Evolutionary conservation across 2,329 filamentous ascomycete genomes (phyloP), one percentile per base, ranked within the genome.

Genomic region (Ascomycota sp.): DNA sequence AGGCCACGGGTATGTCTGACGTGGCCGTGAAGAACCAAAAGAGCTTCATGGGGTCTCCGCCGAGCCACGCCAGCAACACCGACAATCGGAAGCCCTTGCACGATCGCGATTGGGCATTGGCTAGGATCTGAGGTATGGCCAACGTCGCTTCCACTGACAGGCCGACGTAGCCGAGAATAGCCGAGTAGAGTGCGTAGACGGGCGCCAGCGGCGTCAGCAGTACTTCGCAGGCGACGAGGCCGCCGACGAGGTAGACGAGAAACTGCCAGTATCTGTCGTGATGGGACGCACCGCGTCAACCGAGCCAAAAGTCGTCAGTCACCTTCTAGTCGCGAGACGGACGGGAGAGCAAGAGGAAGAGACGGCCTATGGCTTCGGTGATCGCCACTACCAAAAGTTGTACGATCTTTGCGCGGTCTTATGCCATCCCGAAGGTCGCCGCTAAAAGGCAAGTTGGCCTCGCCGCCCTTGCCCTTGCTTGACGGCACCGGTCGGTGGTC

Each of bases 1-100:
- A 91, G 2, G 76, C 70, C 63, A 65, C 65, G 0, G 80, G 79
- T 21, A 89, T 80, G 42, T 65, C 59, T 4, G 68, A 68, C 1
- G 63, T 67, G 1, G 75, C 67, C 2, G 73, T 78, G 36, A 85
- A 76, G 56, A 86, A 89, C 71, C 71, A 76, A 43, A 82, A 78
- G 64, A 86, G 77, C 62, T 91, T 91, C 73, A 89, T 82, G 7
- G 67, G 61, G 50, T 91, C 80, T 36, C 80, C 80, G 3, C 75
- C 55, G 31, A 91, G 57, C 80, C 80, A 91, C 48, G 74, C 82
- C 20, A 61, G 66, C 33, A 89, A 56, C 4, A 91, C 73, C 6
- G 74, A 81, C 8, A 82, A 45, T 11, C 80, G 65, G 52, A 91
- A 82, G 5, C 80, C 80, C 48, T 71, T 75, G 57, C 75, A 82